Conservation (phyloP, 1,284 basidiomycete species). For the Cutaneotrichosporon curvatum region DNA sequence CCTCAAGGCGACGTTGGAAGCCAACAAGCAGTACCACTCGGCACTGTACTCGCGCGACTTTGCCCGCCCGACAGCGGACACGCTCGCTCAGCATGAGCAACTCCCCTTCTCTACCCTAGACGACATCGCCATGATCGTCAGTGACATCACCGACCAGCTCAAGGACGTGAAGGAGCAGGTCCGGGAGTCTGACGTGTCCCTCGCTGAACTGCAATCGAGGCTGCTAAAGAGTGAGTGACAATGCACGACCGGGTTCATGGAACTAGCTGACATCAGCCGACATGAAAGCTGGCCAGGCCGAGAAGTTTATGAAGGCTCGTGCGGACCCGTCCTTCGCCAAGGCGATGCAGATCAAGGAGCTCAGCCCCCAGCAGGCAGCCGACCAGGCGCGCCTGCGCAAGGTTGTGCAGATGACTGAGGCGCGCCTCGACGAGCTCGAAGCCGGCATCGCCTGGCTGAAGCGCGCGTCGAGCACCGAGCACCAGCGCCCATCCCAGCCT, state of each 20-base stretch:
- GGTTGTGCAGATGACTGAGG: constrained; percentile 42
- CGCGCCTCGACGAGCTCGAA: constrained; percentile 45
- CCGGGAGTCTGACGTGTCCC: constrained; percentile 30
- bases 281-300: constrained; percentile 47
- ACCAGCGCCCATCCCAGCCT: not conserved
- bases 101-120: constrained; percentile 32
- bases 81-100: constrained; percentile 22
- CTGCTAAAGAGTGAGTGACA: constrained; percentile 47
- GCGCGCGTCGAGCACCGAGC: constrained; percentile 15
- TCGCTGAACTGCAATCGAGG: constrained; percentile 47
- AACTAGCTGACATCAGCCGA: constrained; percentile 36
- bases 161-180: constrained; percentile 24
- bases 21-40: constrained; percentile 29
- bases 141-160: constrained; percentile 28
- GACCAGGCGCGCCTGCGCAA: constrained; percentile 48
- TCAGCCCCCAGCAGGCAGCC: constrained; percentile 50
- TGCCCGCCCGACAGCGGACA: constrained; percentile 16
- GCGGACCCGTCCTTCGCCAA: constrained; percentile 49
- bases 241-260: no score
- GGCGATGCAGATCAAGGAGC: constrained; percentile 48
- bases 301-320: constrained; percentile 48
- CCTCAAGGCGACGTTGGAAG: constrained; percentile 36
- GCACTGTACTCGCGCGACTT: constrained; percentile 18
- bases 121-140: constrained; percentile 24
- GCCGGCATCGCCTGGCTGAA: constrained; percentile 31